Base-by-base conservation (phyloP, 257 asterid genomes). In the Leonotis leonurus region DNA sequence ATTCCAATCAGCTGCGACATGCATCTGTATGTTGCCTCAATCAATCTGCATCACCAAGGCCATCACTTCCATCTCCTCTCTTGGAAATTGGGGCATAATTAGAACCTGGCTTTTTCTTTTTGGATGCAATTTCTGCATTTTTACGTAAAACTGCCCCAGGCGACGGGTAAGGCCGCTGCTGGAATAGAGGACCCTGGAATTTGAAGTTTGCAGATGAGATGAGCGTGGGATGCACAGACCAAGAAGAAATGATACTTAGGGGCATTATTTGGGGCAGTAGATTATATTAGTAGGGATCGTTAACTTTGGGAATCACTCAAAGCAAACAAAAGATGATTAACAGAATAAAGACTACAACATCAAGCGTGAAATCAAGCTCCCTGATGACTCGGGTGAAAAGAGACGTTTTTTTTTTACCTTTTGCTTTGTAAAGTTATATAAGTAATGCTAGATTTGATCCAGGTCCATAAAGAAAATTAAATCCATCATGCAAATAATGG, bases 51-150 rank as follows among this genome's bases (percentile, higher is more conserved):
- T 89, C 97, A 12, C 99, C 97, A 2, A 92, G 87, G 48, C 97
- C 97, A 73, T 89, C 97, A 56, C 95, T 92, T 49, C 97, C 97
- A 72, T 92, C 97, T 12, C 97, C 97, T 85, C 94, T 89, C 94
- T 92, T 92, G 64, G 96, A 89, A 67, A 92, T 92, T 11, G 89
- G 75, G 46, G 89, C 85, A 41, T 62, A 79, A 61, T 64, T 66
- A 2, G 96, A 78, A 36, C 70, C 76, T 26, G 73, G 69, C 65
- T 70, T 85, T 69, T 92, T 92, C 94, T 82, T 92, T 67, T 83
- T 85, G 14, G 91, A 83, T 12, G 96, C 91, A 56, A 89, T 44
- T 83, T 92, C 99, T 8, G 97, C 99, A 83, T 92, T 92, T 76
- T 82, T 92, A 18, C 97, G 88, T 16, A 89, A 65, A 73, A 92